Base-by-base conservation (phyloP, 2,329 filamentous ascomycete genomes). In the Neopestalotiopsis sp. region DNA sequence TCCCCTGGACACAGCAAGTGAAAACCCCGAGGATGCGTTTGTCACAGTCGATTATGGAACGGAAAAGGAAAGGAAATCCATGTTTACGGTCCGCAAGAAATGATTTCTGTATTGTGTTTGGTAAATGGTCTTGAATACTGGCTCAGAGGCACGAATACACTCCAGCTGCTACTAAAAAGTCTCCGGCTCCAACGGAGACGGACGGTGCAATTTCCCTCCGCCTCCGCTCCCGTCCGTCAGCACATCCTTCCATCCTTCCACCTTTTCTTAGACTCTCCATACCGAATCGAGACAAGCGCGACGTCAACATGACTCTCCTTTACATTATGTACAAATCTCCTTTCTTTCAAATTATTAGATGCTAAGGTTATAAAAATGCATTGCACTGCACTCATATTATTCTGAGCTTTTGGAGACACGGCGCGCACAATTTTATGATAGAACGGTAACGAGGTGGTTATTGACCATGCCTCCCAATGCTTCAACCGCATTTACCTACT, bases 161-260 rank as follows among this genome's bases (percentile, higher is more conserved):
- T 38, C 24, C 24, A 24, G 34, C 34, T 20, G 17, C 38, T 49
- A 24, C 6, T 7, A 20, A 24, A 65, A 65, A 42, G 28, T 65
- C 65, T 67, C 68, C 68, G 68, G 57, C 42, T 69, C 68, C 68
- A 53, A 63, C 61, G 68, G 68, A 67, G 68, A 61, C 59, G 65
- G 59, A 67, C 59, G 66, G 58, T 40, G 10, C 58, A 67, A 67
- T 49, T 59, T 67, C 53, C 42, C 65, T 67, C 65, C 65, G 65
- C 20, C 56, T 38, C 53, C 53, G 65, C 40, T n/a, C 38, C n/a
- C n/a, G 12, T 14, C 32, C 30, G n/a, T 9, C 24, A 30, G 40
- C n/a, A 5, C n/a, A 28, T 38, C 30, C 34, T 40, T 38, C 59
- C 17, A 62, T 28, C 17, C n/a, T 38, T 49, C 42, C 5, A 17